phyloP scores from a whole-genome alignment of 495 filamentous ascomycete genomes.

The Penicillium maclennaniae region DNA sequence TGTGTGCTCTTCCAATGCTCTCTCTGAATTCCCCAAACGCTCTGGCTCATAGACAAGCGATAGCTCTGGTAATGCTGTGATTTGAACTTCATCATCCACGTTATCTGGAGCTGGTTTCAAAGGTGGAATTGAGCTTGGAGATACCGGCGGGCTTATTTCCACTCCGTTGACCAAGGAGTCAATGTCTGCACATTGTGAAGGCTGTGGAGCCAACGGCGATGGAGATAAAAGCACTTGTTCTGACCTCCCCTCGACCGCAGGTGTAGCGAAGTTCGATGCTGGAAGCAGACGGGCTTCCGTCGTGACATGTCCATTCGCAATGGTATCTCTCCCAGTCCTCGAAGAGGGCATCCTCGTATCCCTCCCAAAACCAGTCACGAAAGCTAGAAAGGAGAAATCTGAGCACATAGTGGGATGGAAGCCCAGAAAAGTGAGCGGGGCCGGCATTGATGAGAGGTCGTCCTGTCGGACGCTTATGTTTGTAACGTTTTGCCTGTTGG shows the following conservation, averaged over 20 bases:
- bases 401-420: constrained; percentile 6
- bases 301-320: not conserved
- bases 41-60: not conserved
- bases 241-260: not conserved
- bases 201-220: constrained; percentile 6
- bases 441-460: constrained; percentile 1
- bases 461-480: not conserved
- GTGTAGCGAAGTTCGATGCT: not conserved
- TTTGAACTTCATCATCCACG: not conserved
- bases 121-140: not conserved
- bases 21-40: not conserved
- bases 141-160: not conserved
- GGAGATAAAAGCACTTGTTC: constrained; percentile 5
- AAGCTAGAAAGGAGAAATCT: not conserved
- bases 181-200: not conserved
- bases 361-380: constrained; percentile 1
- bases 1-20: not conserved
- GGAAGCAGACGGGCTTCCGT: not conserved
- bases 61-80: not conserved
- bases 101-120: not conserved
- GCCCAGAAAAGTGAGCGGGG: constrained; percentile 1
- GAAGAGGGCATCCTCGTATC: constrained; percentile 3
- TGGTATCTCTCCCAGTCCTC: not conserved
- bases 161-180: not conserved
- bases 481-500: constrained; percentile 8